These are phyloP conservation scores for Tolypocladium paradoxum DNA, from an alignment of 2,329 filamentous ascomycete species.

Conservation along the genomic window DNA sequence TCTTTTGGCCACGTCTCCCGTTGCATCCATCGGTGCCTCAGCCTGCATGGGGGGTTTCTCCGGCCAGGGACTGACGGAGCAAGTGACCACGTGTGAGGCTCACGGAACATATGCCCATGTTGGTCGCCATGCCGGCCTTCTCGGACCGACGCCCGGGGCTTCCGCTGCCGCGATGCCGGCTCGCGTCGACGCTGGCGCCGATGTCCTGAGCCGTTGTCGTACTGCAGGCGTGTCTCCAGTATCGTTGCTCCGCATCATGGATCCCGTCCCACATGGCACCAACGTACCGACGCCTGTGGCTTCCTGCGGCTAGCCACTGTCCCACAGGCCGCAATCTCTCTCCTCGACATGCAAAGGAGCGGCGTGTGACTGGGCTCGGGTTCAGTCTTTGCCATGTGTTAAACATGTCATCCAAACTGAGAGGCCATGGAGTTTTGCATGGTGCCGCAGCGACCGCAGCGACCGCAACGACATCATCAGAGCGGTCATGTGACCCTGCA, in stretches of 20 bases:
- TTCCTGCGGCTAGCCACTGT: not conserved
- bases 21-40: not conserved
- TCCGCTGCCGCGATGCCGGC: not conserved
- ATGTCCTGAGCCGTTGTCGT: not conserved
- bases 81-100: not conserved
- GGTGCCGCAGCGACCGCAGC: not conserved
- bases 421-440: not conserved
- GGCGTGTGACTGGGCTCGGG: not conserved
- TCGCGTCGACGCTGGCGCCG: not conserved
- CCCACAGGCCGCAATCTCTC: not conserved
- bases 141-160: not conserved
- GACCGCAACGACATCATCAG: not conserved
- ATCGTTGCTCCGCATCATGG: not conserved
- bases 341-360: not conserved
- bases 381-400: not conserved
- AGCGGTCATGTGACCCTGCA: constrained; percentile 3
- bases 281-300: not conserved
- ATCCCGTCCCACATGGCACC: not conserved
- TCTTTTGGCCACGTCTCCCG: not conserved
- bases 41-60: not conserved
- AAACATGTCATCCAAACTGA: not conserved
- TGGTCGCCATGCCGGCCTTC: not conserved
- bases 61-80: not conserved
- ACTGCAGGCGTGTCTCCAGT: not conserved
- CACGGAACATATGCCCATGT: no score